Percentiles rank a stretch among this genome's conserved stretches.
phyloP scores from a whole-genome alignment of 169 alveolate species.

The Plasmodium knowlesi region DNA sequence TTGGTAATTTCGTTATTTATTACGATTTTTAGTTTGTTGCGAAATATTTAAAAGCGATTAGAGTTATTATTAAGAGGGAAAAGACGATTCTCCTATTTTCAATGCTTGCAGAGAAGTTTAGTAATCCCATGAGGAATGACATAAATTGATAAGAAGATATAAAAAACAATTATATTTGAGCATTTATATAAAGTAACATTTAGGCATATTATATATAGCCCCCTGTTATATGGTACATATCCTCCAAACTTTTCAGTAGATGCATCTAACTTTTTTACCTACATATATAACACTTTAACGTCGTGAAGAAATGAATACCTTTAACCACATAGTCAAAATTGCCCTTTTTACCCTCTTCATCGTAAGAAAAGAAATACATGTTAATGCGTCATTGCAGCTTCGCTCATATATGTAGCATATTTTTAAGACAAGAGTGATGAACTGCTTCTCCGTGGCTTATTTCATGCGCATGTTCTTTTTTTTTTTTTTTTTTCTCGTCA shows the following conservation, averaged over 20 bases:
- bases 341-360: constrained; percentile 1
- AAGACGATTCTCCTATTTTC: not conserved
- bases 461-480: not conserved
- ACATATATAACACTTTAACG: not conserved
- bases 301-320: not conserved
- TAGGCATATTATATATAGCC: not conserved
- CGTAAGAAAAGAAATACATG: not conserved
- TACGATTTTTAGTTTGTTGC: not conserved
- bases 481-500: not conserved
- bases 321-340: not conserved
- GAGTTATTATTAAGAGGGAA: not conserved
- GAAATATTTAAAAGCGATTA: not conserved
- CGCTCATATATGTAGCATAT: not conserved
- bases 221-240: not conserved
- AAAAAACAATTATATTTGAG: not conserved
- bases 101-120: not conserved
- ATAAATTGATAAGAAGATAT: not conserved
- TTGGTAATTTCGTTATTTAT: not conserved
- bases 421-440: not conserved
- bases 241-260: not conserved
- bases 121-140: not conserved
- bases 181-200: not conserved
- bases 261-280: not conserved
- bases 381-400: not conserved
- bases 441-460: not conserved